Base-by-base conservation (phyloP, 257 asterid genomes). In the Nicotiana tomentosiformis region DNA sequence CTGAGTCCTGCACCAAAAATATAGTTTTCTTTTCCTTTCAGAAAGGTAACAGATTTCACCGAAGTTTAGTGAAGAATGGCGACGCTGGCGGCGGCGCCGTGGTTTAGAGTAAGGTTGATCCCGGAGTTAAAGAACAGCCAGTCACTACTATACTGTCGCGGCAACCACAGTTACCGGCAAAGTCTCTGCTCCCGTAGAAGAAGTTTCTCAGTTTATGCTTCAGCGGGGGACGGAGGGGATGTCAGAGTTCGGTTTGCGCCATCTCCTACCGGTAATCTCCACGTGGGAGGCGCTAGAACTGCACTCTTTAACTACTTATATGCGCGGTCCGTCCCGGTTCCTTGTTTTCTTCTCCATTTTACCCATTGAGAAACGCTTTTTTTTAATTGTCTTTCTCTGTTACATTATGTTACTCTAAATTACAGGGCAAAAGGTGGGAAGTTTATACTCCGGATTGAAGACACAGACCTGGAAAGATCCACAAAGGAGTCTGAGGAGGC, bases 191-290 rank as follows among this genome's bases (percentile, higher is more conserved):
- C 82, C 85, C 82, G 78, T 4, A 70, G 86, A 11, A 87, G 96
- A 82, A 58, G 83, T 77, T 83, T 90, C 30, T 87, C 90, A 62
- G 83, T 90, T 46, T 87, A 87, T 14, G 95, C 96, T 17, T 86
- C 90, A 14, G 86, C 95, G 29, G 77, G 87, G 0, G 15, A 84
- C 7, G 58, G 68, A 1, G 86, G 83, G n/a, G 77, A 85, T 4
- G 87, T 96, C 66, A 92, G 99, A 29, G 99, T 96, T 80, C 95
- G 99, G 15, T 96, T 96, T 78, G 98, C 99, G 7, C 99, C 98
- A 43, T 96, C 98, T n/a, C 99, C 99, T 35, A 96, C 99, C 53
- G 98, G 99, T 14, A 93, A 96, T 84, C 98, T 96, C 70, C 99
- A 96, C 84, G 98, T 96, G 15, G 99, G 99, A 67, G 98, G 99